Evolutionary conservation across 2,329 filamentous ascomycete genomes (phyloP).

Genomic region (Fusarium secorum): DNA sequence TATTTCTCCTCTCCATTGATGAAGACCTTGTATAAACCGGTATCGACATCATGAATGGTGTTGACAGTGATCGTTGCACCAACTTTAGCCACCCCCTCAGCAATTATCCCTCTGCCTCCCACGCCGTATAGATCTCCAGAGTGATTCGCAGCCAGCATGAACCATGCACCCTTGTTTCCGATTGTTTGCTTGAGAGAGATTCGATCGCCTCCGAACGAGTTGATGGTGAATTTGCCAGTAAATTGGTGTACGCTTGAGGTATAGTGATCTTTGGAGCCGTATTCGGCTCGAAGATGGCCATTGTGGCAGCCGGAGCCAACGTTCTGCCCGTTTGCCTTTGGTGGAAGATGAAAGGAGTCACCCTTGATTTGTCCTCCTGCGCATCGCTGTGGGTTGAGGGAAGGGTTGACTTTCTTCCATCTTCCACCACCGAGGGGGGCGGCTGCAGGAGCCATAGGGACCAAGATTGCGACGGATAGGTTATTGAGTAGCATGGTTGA

Average conservation of each 20-base stretch:
- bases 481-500: not conserved
- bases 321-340: not conserved
- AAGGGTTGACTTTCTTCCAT: not conserved
- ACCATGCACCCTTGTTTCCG: not conserved
- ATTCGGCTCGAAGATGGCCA: not conserved
- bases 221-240: not conserved
- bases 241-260: not conserved
- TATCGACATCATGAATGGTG: not conserved
- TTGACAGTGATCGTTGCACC: not conserved
- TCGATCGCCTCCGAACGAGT: not conserved
- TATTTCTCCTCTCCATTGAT: not conserved
- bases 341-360: not conserved
- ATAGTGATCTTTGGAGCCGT: not conserved
- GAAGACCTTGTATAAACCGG: not conserved
- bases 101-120: not conserved
- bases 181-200: not conserved
- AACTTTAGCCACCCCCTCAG: not conserved
- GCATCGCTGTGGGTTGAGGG: not conserved
- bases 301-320: not conserved
- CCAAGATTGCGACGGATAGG: not conserved
- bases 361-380: not conserved
- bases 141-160: not conserved
- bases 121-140: not conserved
- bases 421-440: not conserved
- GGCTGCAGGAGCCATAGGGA: not conserved